phyloP scores from a whole-genome alignment of 495 filamentous ascomycete species.

The Daldinia concentrica region DNA sequence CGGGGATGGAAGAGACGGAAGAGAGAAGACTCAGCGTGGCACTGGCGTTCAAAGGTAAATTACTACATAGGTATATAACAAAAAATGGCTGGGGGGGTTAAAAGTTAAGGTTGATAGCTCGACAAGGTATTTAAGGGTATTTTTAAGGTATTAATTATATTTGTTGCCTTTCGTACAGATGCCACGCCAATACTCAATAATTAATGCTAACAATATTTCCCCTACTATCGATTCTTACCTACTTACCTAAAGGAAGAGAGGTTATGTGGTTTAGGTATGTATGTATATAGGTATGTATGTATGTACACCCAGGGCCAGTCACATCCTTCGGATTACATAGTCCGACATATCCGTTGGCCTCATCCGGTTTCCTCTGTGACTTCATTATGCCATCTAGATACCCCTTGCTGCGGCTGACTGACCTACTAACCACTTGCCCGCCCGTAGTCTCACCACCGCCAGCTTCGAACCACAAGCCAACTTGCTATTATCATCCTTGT shows the following conservation, averaged over 20 bases:
- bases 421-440: constrained; percentile 10
- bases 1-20: constrained; percentile 17
- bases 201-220: neutral
- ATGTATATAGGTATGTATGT: neutral
- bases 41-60: constrained; percentile 24
- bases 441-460: neutral
- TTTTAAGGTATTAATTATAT: constrained; percentile 9
- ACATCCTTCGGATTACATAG: constrained; percentile 38
- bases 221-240: neutral
- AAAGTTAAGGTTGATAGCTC: constrained; percentile 13
- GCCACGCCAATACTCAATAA: neutral
- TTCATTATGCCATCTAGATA: constrained; percentile 39
- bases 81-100: constrained; percentile 14
- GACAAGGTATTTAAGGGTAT: neutral
- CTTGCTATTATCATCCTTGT: constrained; percentile 1
- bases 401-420: constrained; percentile 22
- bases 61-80: constrained; percentile 9
- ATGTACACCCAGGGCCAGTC: constrained; percentile 21
- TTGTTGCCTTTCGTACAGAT: constrained; percentile 20
- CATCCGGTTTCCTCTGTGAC: constrained; percentile 23
- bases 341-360: constrained; percentile 35
- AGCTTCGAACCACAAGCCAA: neutral
- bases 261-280: neutral
- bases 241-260: neutral
- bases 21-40: constrained; percentile 31